Percentiles rank a stretch among this genome's conserved stretches.
Evolutionary conservation across 768 basidiomycete species (phyloP).

Genomic region (Russula brevipes): DNA sequence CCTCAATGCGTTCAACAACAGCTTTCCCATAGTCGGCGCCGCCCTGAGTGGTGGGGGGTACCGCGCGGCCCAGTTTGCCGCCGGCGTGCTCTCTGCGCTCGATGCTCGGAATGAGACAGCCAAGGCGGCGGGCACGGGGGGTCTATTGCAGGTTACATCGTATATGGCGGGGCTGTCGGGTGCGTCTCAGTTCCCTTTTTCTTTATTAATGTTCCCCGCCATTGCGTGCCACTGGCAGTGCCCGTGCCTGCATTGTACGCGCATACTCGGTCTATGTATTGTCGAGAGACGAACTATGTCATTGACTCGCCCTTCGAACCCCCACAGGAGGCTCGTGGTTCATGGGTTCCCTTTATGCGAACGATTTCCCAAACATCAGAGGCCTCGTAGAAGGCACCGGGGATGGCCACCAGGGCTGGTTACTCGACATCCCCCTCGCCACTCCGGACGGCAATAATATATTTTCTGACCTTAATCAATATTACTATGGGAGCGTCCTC

Average conservation of each 20-base stretch:
- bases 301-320: too few relatives aligned
- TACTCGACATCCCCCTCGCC: conserved; percentile 51
- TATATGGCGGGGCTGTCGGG: conserved; percentile 67
- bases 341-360: conserved; percentile 56
- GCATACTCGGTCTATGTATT: too few relatives aligned
- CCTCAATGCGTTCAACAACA: conserved; percentile 37
- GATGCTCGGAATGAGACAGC: conserved; percentile 59
- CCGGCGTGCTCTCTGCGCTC: conserved; percentile 51
- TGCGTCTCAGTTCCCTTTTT: conserved; percentile 26
- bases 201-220: too few relatives aligned
- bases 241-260: too few relatives aligned
- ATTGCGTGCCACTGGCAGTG: too few relatives aligned
- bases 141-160: conserved; percentile 62
- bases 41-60: conserved; percentile 70
- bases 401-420: conserved; percentile 44
- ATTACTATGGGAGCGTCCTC: conserved; percentile 50
- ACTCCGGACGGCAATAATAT: conserved; percentile 49
- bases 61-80: conserved; percentile 62
- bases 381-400: conserved; percentile 59
- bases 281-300: too few relatives aligned
- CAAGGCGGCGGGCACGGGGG: conserved; percentile 56
- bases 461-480: conserved; percentile 43
- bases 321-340: conserved; percentile 60
- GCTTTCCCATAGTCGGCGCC: conserved; percentile 52
- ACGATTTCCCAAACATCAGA: conserved; percentile 53